These are phyloP conservation scores for Penicillium pancosmium DNA, from an alignment of 495 filamentous ascomycete species.

Conservation along the genomic window DNA sequence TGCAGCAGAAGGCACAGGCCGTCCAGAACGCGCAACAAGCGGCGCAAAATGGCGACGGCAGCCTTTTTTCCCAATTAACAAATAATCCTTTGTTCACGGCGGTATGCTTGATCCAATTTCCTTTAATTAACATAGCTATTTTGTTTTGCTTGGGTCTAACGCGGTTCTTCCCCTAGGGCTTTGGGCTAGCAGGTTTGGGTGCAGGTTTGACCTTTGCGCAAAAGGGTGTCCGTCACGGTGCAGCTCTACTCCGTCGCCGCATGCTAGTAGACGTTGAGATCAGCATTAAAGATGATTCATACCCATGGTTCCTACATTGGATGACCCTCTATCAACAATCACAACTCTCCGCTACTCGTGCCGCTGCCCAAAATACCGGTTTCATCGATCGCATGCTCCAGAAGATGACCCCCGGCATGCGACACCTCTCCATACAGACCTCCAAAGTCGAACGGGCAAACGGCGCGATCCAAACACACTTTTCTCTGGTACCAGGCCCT, in stretches of 20 bases:
- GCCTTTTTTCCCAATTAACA: slow-evolving; percentile 57
- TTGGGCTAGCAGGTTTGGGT: slow-evolving; percentile 87
- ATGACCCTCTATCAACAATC: slow-evolving; percentile 78
- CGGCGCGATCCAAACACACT: slow-evolving; percentile 73
- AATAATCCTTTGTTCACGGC: slow-evolving; percentile 72
- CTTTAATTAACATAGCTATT: not conserved
- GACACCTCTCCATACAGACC: slow-evolving; percentile 71
- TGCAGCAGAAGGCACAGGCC: slow-evolving; percentile 43
- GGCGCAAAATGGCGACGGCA: slow-evolving; percentile 37
- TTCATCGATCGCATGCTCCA: slow-evolving; percentile 55
- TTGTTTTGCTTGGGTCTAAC: not conserved
- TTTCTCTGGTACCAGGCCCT: slow-evolving; percentile 86
- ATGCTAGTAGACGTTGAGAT: slow-evolving; percentile 96
- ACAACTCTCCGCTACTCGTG: slow-evolving; percentile 46
- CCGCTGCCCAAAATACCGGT: slow-evolving; percentile 42
- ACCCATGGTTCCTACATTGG: slow-evolving; percentile 93
- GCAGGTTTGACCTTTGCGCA: slow-evolving; percentile 76
- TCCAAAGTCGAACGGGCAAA: slow-evolving; percentile 59
- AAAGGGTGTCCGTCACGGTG: slow-evolving; percentile 67
- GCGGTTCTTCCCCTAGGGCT: slow-evolving; percentile 48
- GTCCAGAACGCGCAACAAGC: slow-evolving; percentile 33
- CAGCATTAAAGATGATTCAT: slow-evolving; percentile 87
- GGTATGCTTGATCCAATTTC: slow-evolving; percentile 35
- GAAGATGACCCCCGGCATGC: slow-evolving; percentile 63
- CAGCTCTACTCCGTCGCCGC: slow-evolving; percentile 72